phyloP scores from a whole-genome alignment of 2,329 filamentous ascomycete species.

The Juglanconis juglandina region DNA sequence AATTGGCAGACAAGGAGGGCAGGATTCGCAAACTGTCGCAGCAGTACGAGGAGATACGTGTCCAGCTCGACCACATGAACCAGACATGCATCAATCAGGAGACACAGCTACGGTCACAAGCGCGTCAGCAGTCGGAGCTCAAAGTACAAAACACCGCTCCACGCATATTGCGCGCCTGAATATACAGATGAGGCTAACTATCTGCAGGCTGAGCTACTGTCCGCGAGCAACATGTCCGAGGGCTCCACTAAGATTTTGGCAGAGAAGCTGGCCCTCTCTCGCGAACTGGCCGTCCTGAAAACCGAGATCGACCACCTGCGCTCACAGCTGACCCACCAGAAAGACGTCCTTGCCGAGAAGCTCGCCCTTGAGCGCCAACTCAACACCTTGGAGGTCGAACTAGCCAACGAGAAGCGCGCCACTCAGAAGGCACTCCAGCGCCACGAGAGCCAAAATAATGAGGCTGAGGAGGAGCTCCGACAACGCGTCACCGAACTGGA shows the following conservation, averaged over 20 bases:
- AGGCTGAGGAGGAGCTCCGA: conserved; percentile 40
- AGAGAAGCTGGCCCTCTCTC: conserved; percentile 51
- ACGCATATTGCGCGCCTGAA: not conserved
- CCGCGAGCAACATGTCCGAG: conserved; percentile 62
- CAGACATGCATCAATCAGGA: conserved; percentile 44
- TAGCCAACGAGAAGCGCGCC: conserved; percentile 68
- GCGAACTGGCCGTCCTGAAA: conserved; percentile 50
- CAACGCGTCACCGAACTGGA: conserved; percentile 12
- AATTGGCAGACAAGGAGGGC: conserved; percentile 58
- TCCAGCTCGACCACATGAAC: conserved; percentile 42
- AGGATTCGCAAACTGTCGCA: conserved; percentile 48
- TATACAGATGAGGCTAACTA: conserved; percentile 20
- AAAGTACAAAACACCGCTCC: conserved; percentile 35
- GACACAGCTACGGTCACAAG: conserved; percentile 45
- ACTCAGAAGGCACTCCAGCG: conserved; percentile 29
- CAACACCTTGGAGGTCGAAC: conserved; percentile 71
- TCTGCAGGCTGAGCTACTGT: conserved; percentile 64
- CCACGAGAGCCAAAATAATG: conserved; percentile 27
- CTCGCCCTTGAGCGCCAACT: conserved; percentile 75
- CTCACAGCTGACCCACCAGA: conserved; percentile 56
- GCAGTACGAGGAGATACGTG: conserved; percentile 37
- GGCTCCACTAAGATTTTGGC: conserved; percentile 68
- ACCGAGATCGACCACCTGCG: conserved; percentile 56
- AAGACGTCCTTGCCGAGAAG: conserved; percentile 73
- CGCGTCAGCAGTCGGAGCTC: conserved; percentile 44